Evolutionary conservation across 495 filamentous ascomycete species (phyloP), one percentile per base, ranked within the genome.

Genomic region (Hypoxylon lenormandii): DNA sequence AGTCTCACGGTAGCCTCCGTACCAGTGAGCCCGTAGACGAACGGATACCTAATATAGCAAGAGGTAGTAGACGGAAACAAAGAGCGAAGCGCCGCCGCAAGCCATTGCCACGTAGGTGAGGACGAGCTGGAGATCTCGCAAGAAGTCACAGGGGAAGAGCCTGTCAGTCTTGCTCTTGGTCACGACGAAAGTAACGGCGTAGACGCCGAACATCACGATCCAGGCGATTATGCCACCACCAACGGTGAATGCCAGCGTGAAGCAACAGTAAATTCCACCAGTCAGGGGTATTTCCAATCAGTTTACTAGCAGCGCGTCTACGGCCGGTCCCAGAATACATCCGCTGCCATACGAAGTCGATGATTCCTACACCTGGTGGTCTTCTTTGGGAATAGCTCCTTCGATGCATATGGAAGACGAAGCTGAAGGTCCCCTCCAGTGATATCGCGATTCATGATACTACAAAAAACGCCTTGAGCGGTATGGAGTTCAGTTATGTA

Each of bases 61-160:
- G 42, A 85, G 73, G 59, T 82, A 84, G 64, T 84, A 85, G 33
- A 83, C 76, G 1, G 75, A 50, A 18, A 84, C 50, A 52, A 79
- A 82, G 21, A 72, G 36, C 10, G 76, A 60, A 11, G 51, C 58
- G 5, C 64, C 75, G 12, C 72, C 67, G 28, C 40, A 50, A 16
- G 13, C 11, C 21, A 50, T 56, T 5, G 22, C n/a, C 3, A 56
- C 12, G 36, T 38, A 51, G 18, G 23, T 10, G 5, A 51, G 23
- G 18, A 51, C 19, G 12, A 51, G 22, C 22, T 28, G 22, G 16
- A 11, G 48, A 18, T 36, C 30, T 36, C 30, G 22, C 16, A 28
- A 70, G 66, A 84, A 81, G 16, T 85, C 73, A 0, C 81, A 66
- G 0, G 86, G 85, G 64, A 85, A 85, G 23, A 87, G 74, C 2